These are phyloP conservation scores for Stagonosporopsis vannaccii DNA, from an alignment of 2,329 filamentous ascomycete genomes.

Conservation along the genomic window DNA sequence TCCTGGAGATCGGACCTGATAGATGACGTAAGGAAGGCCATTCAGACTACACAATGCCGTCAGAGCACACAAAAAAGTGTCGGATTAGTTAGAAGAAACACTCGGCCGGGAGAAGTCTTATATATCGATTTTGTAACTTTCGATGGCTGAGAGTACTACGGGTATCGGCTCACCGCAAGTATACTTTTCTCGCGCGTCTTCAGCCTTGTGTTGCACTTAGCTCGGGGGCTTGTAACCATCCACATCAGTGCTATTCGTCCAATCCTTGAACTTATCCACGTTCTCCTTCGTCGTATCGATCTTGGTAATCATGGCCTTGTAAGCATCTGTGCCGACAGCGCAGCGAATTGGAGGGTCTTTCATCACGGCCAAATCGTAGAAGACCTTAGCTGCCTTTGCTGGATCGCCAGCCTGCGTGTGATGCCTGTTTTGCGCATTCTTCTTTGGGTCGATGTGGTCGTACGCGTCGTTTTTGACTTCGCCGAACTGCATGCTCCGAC, in stretches of 20 bases:
- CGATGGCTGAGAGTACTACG: background rate
- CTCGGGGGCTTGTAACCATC: conserved; percentile 47
- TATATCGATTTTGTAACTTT: background rate
- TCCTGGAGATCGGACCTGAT: background rate
- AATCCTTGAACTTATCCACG: conserved; percentile 59
- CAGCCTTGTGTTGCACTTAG: conserved; percentile 6
- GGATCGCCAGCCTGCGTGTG: conserved; percentile 60
- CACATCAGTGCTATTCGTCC: conserved; percentile 59
- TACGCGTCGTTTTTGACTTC: conserved; percentile 56
- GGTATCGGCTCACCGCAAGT: background rate
- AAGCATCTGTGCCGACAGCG: conserved; percentile 63
- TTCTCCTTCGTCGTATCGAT: conserved; percentile 59
- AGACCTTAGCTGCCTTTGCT: conserved; percentile 57
- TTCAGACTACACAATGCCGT: background rate
- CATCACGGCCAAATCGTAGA: conserved; percentile 64
- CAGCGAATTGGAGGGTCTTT: conserved; percentile 61
- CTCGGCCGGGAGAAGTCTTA: background rate
- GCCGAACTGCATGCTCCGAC: conserved; percentile 56
- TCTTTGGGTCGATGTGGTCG: conserved; percentile 57
- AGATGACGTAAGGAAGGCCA: background rate
- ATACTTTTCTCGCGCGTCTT: background rate
- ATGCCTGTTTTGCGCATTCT: conserved; percentile 51
- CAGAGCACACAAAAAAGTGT: background rate
- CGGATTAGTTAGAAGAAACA: too few relatives aligned
- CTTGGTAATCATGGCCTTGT: conserved; percentile 57